phyloP scores from a whole-genome alignment of 2,329 filamentous ascomycete species.

The Cladophialophora psammophila region DNA sequence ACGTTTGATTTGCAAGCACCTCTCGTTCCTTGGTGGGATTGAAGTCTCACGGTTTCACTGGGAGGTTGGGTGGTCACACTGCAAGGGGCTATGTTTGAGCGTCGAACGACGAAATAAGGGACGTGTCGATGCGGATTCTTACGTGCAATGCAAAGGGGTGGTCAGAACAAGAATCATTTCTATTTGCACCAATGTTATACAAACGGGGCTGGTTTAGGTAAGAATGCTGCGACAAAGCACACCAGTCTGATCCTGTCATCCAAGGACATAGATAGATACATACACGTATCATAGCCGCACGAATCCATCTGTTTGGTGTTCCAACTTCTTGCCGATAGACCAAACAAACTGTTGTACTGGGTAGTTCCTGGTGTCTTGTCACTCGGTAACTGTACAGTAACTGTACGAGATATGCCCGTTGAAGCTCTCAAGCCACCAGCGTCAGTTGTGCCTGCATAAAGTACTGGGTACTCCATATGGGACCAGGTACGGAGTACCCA shows the following conservation, averaged over 20 bases:
- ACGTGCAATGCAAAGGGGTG: constrained; percentile 7
- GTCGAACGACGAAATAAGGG: not conserved
- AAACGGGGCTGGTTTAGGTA: not conserved
- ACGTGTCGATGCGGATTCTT: not conserved
- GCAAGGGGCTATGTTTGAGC: constrained; percentile 10
- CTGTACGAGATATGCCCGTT: not conserved
- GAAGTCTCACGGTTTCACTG: constrained; percentile 8
- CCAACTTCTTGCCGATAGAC: no score
- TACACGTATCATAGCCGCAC: not conserved
- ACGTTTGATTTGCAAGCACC: not conserved
- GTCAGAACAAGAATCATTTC: constrained; percentile 15
- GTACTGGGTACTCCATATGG: not conserved
- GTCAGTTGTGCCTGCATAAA: constrained; percentile 6
- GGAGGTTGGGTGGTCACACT: constrained; percentile 4
- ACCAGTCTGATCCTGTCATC: not conserved
- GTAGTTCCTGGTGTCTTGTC: not conserved
- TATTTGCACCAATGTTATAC: not conserved
- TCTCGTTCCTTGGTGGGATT: not conserved
- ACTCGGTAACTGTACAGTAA: no score
- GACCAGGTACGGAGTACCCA: not conserved
- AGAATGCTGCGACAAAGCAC: not conserved
- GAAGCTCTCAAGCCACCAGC: not conserved
- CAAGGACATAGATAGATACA: not conserved
- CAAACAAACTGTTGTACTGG: not conserved
- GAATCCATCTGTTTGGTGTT: not conserved